Base-by-base conservation (phyloP, 495 filamentous ascomycete species). In the Aspergillus sclerotiicarbonarius region DNA sequence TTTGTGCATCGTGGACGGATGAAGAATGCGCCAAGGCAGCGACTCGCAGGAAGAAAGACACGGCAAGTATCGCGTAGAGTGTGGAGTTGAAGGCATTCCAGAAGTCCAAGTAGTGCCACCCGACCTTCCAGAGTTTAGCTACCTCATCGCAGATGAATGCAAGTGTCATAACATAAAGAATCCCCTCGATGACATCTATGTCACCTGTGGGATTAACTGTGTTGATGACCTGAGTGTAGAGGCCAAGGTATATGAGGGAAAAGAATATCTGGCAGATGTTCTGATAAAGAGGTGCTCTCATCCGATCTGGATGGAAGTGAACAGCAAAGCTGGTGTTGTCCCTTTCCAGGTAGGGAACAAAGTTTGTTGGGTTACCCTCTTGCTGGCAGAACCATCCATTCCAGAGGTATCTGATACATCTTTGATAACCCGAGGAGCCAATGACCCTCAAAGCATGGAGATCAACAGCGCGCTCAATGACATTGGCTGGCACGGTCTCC, bases 331-430 rank as follows among this genome's bases (percentile, higher is more conserved):
- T 76, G 3, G 84, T 85, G 63, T 92, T 88, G 45, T 82, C 86
- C 64, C 88, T 89, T 15, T 88, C 75, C 64, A 83, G 82, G 74
- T 96, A 98, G 62, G 88, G 84, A 25, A 96, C 81, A 63, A 98
- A 98, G 21, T 83, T 86, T 12, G 85, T 84, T 5, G 92, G 90
- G 63, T 98, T 91, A 41, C 89, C 82, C 54, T 96, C 89, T 59
- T 98, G 90, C 67, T 98, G 94, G 10, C 93, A 84, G n/a, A 96
- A 80, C 94, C 94, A 98, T 41, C 94, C 94, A 56, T 82, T 83
- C 94, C 94, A 98, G 49, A 98, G 86, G 64, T 90, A 92, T 46
- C 78, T 82, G 65, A 97, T 90, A 67, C 93, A 97, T 71, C 88
- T 94, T 65, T 98, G 94, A 65, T 96, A 98, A n/a, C 93, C 92